Evolutionary conservation across 1,139 yeast genomes (phyloP).

Genomic region (Lodderomyces theae): DNA sequence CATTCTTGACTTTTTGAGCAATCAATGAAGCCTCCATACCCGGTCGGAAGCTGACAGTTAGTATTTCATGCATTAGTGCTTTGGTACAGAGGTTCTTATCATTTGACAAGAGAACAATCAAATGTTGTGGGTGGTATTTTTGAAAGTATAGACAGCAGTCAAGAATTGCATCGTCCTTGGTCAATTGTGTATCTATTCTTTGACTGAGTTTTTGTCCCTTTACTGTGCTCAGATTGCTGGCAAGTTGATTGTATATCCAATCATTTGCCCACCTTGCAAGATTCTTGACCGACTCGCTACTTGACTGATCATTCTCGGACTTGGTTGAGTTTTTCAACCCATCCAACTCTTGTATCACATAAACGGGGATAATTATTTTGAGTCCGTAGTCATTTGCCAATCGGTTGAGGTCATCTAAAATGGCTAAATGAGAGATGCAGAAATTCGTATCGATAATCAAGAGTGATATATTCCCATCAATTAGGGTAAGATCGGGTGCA

Average conservation of each 20-base stretch:
- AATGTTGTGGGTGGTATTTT: slow-evolving; percentile 32
- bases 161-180: slow-evolving; percentile 77
- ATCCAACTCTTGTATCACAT: slow-evolving; percentile 75
- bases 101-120: slow-evolving; percentile 70
- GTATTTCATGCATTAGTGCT: slow-evolving; percentile 64
- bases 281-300: slow-evolving; percentile 13
- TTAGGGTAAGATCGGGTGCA: slow-evolving; percentile 8
- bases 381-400: slow-evolving; percentile 43
- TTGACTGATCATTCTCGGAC: slow-evolving; percentile 14
- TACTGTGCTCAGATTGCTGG: slow-evolving; percentile 48
- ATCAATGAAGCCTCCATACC: slow-evolving; percentile 31
- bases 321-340: slow-evolving; percentile 57
- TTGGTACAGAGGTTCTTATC: slow-evolving; percentile 80
- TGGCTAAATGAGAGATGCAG: slow-evolving; percentile 58
- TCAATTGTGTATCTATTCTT: slow-evolving; percentile 36
- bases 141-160: slow-evolving; percentile 78
- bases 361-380: slow-evolving; percentile 61
- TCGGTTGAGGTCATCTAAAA: slow-evolving; percentile 49
- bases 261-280: slow-evolving; percentile 70
- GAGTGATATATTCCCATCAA: slow-evolving; percentile 28
- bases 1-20: slow-evolving; percentile 47
- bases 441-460: slow-evolving; percentile 79
- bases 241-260: slow-evolving; percentile 71
- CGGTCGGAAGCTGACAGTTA: slow-evolving; percentile 34
- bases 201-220: slow-evolving; percentile 67